Evolutionary conservation across 345 rosid genomes (phyloP).

Genomic region (Camelina neglecta): DNA sequence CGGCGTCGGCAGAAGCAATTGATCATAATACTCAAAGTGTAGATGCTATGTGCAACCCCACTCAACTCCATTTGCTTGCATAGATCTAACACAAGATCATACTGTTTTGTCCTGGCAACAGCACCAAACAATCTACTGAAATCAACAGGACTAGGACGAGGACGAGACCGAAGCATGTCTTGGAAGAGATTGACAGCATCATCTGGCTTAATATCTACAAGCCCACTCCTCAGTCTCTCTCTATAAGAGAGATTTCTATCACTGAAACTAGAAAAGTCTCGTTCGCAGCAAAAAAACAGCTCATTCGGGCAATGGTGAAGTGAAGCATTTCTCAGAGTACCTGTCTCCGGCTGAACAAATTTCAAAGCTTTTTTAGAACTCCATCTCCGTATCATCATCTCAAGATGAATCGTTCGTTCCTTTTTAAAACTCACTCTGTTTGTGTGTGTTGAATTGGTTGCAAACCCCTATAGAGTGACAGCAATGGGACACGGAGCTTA

Average conservation of each 20-base stretch:
- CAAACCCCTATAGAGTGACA: too few species aligned
- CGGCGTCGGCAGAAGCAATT: not conserved
- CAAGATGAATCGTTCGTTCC: too few species aligned
- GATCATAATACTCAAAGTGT: slow-evolving; percentile 6
- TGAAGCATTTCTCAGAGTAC: not conserved
- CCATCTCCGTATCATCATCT: too few species aligned
- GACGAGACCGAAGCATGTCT: slow-evolving; percentile 2
- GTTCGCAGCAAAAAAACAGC: not conserved
- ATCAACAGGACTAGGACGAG: not conserved
- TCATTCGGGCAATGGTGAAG: too few species aligned
- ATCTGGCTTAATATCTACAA: not conserved
- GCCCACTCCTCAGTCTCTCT: not conserved
- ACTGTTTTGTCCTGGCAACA: not conserved
- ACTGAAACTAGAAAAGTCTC: slow-evolving; percentile 14
- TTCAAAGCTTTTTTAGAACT: too few species aligned
- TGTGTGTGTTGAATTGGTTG: too few species aligned
- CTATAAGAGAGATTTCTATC: not conserved
- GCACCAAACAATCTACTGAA: not conserved
- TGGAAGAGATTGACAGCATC: not conserved
- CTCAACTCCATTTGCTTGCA: not conserved
- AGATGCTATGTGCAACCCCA: not conserved
- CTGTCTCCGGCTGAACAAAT: too few species aligned
- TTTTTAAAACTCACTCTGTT: too few species aligned
- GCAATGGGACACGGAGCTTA: too few species aligned
- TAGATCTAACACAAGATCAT: not conserved